phyloP scores from a whole-genome alignment of 2,329 filamentous ascomycete species.

The Fusarium setosum region DNA sequence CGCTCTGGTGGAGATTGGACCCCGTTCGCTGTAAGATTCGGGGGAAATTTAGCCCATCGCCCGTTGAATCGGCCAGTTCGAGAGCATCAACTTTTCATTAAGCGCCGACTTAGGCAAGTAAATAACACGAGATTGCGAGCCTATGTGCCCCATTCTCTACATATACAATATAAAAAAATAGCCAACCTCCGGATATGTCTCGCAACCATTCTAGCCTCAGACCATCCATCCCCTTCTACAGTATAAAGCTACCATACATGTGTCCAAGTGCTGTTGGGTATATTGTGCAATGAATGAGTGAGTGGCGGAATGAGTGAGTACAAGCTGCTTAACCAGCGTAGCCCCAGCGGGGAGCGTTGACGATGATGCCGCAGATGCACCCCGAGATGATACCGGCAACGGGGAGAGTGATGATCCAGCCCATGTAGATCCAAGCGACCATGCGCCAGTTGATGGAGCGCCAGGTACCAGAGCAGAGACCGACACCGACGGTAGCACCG shows the following conservation, averaged over 20 bases:
- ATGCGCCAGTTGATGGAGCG: conserved; percentile 73
- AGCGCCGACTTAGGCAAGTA: conserved; percentile 1
- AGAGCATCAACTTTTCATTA: conserved; percentile 11
- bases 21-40: too few species aligned
- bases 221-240: not conserved
- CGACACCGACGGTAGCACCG: conserved; percentile 71
- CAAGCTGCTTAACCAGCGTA: conserved; percentile 21
- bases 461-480: conserved; percentile 69
- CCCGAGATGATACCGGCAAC: conserved; percentile 67
- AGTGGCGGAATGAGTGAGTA: not conserved
- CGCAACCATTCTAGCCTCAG: conserved; percentile 8
- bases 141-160: not conserved
- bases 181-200: not conserved
- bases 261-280: not conserved
- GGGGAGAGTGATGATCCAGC: conserved; percentile 72
- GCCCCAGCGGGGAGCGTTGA: conserved; percentile 68
- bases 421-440: conserved; percentile 68
- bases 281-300: not conserved
- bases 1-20: too few species aligned
- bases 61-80: not conserved
- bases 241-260: not conserved
- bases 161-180: not conserved
- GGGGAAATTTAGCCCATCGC: too few species aligned
- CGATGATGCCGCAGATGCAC: conserved; percentile 69
- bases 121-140: conserved; percentile 3